phyloP scores from a whole-genome alignment of 768 basidiomycete genomes.

The Russula sp. region DNA sequence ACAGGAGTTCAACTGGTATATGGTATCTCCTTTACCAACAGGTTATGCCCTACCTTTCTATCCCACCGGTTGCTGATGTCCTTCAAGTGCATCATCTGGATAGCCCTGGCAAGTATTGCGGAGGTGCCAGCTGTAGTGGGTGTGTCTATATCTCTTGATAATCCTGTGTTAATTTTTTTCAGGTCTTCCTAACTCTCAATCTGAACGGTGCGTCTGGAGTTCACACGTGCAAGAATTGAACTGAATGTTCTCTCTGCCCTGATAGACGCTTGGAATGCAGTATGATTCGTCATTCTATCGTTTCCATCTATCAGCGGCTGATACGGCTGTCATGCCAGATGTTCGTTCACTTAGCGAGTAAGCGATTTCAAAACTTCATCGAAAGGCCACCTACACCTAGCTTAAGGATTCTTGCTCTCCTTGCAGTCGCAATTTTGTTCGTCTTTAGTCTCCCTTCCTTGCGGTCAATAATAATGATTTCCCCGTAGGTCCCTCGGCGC shows the following conservation, averaged over 20 bases:
- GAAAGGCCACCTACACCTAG: neutral
- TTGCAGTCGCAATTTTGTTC: neutral
- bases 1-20: neutral
- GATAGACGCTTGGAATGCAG: conserved; percentile 12
- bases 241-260: neutral
- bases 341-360: neutral
- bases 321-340: neutral
- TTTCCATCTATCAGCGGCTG: neutral
- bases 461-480: neutral
- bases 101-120: neutral
- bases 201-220: conserved; percentile 2
- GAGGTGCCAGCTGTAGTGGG: neutral
- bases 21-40: conserved; percentile 7
- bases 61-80: neutral
- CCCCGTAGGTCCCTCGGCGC: conserved; percentile 2
- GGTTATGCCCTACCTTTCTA: neutral
- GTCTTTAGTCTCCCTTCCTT: neutral
- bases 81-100: neutral
- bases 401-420: neutral
- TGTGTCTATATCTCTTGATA: neutral
- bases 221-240: neutral
- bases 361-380: neutral
- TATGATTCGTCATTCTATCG: neutral
- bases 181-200: conserved; percentile 11
- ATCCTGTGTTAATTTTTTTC: neutral